Base-by-base conservation (phyloP, 805 yeast species). In the Zygotorulaspora danielsina region DNA sequence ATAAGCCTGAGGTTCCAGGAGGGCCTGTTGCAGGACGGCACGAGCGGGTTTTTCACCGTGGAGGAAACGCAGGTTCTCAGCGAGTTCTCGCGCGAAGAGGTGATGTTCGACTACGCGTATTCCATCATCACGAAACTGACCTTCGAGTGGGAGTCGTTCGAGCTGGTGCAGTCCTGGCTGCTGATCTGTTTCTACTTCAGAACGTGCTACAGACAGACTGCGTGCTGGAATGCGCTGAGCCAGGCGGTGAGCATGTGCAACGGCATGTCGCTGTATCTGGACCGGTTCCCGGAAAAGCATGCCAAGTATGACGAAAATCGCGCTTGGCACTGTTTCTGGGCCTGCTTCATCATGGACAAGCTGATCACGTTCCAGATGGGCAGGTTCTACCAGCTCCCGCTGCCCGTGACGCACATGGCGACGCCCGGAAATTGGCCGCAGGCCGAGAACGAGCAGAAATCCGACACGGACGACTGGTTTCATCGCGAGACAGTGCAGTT, bases 341-440 rank as follows among this genome's bases (percentile, higher is more conserved):
- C 70, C 15, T 73, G 72, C 5, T 79, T 70, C 48, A 67, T 75
- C 1, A 62, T 74, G 61, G 85, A 79, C 49, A 64, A 78, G 43
- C 43, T 76, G 11, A 55, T 75, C 43, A 75, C 75, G 4, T 58
- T 76, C 29, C 81, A 76, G 42, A 65, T 69, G 26, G 84, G 82
- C 1, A 59, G 76, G 32, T 60, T 64, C 33, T 62, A 47, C 59
- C 53, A 64, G 61, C 20, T 56, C 63, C 41, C 44, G 8, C 28
- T 43, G 19, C 57, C 60, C 4, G 47, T 48, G 3, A 38, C 39
- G 5, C 39, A 45, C 12, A 54, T 55, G 60, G 32, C 26, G 13
- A 28, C 37, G 10, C 59, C 59, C 6, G 42, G 39, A 12, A 24
- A 38, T 19, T 38, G 42, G 42, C 22, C n/a, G 5, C 15, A 15